A percentile compares a stretch with the other conserved stretches of the same genome.
phyloP scores from a whole-genome alignment of 73 alveolate genomes.

The Tetrahymena borealis region DNA sequence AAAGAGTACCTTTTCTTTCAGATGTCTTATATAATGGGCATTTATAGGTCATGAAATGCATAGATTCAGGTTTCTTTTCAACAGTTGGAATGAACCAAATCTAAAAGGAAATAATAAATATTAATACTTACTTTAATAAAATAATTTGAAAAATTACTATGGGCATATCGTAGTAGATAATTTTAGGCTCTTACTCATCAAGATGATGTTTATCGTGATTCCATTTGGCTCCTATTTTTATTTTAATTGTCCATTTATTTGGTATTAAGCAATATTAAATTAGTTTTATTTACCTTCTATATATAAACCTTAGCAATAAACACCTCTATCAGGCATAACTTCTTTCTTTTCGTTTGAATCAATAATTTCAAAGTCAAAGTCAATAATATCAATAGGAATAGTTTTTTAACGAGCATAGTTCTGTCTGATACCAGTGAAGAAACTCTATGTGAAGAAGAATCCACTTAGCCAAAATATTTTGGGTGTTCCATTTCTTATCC shows the following conservation, averaged over 20 bases:
- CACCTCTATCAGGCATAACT: slow-evolving; percentile 56
- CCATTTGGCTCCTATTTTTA: slow-evolving; percentile 72
- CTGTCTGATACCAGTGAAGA: slow-evolving; percentile 89
- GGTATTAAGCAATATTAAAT: not conserved
- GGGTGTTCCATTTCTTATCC: slow-evolving; percentile 90
- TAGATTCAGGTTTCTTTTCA: slow-evolving; percentile 49
- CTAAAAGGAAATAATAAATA: not conserved
- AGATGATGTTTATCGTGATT: slow-evolving; percentile 53
- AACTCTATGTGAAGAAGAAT: slow-evolving; percentile 90
- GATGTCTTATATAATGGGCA: slow-evolving; percentile 92
- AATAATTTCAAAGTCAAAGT: slow-evolving; percentile 76
- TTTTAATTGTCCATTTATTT: not conserved
- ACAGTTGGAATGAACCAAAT: slow-evolving; percentile 1
- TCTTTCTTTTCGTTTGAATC: slow-evolving; percentile 60
- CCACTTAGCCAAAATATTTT: slow-evolving; percentile 93
- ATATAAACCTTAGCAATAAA: slow-evolving; percentile 60
- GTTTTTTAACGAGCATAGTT: slow-evolving; percentile 87
- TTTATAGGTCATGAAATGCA: slow-evolving; percentile 36
- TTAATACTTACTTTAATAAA: slow-evolving; percentile 21
- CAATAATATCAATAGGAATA: slow-evolving; percentile 85
- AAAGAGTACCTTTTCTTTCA: slow-evolving; percentile 83
- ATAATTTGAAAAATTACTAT: slow-evolving; percentile 49
- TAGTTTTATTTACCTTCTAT: not conserved
- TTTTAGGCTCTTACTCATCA: slow-evolving; percentile 80
- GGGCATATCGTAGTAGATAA: slow-evolving; percentile 79